Evolutionary conservation across 306 rosid species (phyloP).

Genomic region (Inga oerstediana): DNA sequence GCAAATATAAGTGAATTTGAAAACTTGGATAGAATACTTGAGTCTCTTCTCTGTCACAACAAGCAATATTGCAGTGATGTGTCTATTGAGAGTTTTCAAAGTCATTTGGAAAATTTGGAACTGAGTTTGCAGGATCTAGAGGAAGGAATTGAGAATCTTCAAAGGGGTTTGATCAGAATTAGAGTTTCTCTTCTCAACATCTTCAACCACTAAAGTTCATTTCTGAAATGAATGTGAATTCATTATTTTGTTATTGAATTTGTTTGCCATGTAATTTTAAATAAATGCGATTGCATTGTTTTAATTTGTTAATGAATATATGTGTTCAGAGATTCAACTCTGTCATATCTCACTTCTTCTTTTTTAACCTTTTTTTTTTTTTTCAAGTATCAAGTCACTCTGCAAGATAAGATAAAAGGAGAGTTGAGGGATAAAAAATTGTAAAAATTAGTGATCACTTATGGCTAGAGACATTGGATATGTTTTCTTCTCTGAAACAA

Average conservation of each 20-base stretch:
- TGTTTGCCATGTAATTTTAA: neutral
- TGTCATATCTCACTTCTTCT: neutral
- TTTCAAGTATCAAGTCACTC: neutral
- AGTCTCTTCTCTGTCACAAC: constrained; percentile 20
- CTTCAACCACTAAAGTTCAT: constrained; percentile 21
- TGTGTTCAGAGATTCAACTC: constrained; percentile 9
- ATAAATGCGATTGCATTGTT: neutral
- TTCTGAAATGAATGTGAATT: neutral
- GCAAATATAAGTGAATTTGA: constrained; percentile 25
- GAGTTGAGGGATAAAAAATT: neutral
- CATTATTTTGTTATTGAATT: neutral
- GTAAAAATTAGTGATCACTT: neutral
- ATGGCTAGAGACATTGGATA: neutral
- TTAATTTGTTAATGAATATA: neutral
- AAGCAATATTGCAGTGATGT: neutral
- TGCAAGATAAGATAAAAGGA: neutral
- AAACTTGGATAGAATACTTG: constrained; percentile 19
- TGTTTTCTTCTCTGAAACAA: neutral
- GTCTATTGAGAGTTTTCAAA: neutral
- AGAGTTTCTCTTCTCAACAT: constrained; percentile 29
- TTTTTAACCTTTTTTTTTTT: neutral
- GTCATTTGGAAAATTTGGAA: constrained; percentile 28
- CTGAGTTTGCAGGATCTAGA: constrained; percentile 17
- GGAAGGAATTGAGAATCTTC: constrained; percentile 14
- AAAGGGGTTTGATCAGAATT: constrained; percentile 18